A percentile compares a stretch with the other conserved stretches of the same genome.
Conservation (phyloP, 2,329 filamentous ascomycete genomes). For the Domatiomyces catenatus region DNA sequence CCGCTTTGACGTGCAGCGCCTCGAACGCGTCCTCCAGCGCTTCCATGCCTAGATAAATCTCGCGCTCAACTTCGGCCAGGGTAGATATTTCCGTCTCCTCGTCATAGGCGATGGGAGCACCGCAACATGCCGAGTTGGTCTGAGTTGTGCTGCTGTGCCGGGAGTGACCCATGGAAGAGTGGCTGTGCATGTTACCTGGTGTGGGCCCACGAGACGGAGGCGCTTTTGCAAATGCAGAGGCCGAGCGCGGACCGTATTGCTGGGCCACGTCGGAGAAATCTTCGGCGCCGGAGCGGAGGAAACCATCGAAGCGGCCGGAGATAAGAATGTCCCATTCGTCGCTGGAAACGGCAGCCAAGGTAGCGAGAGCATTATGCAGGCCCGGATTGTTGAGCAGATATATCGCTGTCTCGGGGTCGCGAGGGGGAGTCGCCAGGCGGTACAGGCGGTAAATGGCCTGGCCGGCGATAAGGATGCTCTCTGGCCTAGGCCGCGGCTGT, state of each 20-base stretch:
- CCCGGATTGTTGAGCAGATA: constrained; percentile 70
- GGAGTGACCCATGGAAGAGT: constrained; percentile 24
- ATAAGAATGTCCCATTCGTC: constrained; percentile 96
- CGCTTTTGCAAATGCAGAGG: constrained; percentile 9
- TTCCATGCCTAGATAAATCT: constrained; percentile 91
- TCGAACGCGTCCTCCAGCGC: constrained; percentile 88
- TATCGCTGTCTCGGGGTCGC: constrained; percentile 72
- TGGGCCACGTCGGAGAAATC: constrained; percentile 21
- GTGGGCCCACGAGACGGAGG: constrained; percentile 19
- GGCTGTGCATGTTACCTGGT: constrained; percentile 22
- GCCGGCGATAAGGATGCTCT: constrained; percentile 59
- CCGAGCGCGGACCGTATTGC: constrained; percentile 17
- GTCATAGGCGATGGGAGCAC: constrained; percentile 73
- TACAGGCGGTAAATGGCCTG: constrained; percentile 75
- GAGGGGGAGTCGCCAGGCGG: constrained; percentile 53
- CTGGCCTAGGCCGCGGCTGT: constrained; percentile 47
- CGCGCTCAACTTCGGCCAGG: constrained; percentile 77
- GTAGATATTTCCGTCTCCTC: constrained; percentile 87
- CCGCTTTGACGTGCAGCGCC: constrained; percentile 69
- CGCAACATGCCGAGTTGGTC: constrained; percentile 43
- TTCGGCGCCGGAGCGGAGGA: constrained; percentile 85
- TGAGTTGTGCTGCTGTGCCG: constrained; percentile 28
- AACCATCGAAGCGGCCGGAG: constrained; percentile 88
- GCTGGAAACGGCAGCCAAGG: constrained; percentile 70
- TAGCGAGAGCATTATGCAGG: constrained; percentile 74